These are phyloP conservation scores for Phytophthora crassamura DNA, from an alignment of 352 stramenopile species.

Conservation along the genomic window DNA sequence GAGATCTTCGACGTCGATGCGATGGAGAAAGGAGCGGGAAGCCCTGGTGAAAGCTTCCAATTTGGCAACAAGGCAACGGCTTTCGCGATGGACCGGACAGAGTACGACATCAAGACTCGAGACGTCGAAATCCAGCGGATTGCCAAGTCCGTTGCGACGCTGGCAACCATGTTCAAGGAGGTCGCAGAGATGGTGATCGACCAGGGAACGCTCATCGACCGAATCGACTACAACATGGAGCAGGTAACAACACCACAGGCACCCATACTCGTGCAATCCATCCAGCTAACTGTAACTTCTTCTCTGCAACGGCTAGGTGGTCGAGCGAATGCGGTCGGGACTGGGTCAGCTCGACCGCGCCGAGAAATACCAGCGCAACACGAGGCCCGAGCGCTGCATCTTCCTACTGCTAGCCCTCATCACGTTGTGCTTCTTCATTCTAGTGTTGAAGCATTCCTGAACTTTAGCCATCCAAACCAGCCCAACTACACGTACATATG, in stretches of 20 bases:
- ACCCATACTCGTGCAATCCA: background rate
- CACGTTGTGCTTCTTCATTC: slow-evolving; percentile 68
- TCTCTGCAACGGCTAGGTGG: slow-evolving; percentile 44
- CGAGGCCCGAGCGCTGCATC: slow-evolving; percentile 76
- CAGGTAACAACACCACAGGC: slow-evolving; percentile 47
- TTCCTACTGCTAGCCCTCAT: slow-evolving; percentile 68
- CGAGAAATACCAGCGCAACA: slow-evolving; percentile 72
- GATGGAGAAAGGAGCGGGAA: slow-evolving; percentile 25
- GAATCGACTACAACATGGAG: slow-evolving; percentile 91
- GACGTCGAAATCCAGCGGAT: slow-evolving; percentile 85
- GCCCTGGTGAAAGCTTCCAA: slow-evolving; percentile 11
- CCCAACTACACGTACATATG: background rate
- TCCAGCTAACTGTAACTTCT: background rate
- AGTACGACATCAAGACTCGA: slow-evolving; percentile 62
- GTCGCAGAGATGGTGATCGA: slow-evolving; percentile 86
- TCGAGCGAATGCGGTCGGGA: slow-evolving; percentile 60
- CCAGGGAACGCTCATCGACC: slow-evolving; percentile 82
- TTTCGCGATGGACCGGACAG: slow-evolving; percentile 40
- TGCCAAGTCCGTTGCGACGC: slow-evolving; percentile 65
- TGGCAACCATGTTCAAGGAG: slow-evolving; percentile 83
- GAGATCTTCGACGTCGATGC: slow-evolving; percentile 65
- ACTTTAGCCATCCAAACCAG: background rate
- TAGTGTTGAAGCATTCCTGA: slow-evolving; percentile 77
- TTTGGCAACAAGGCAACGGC: slow-evolving; percentile 20
- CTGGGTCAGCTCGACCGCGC: slow-evolving; percentile 65